Base-by-base conservation (phyloP, 129 eudicot genomes). In the Apium graveolens region DNA sequence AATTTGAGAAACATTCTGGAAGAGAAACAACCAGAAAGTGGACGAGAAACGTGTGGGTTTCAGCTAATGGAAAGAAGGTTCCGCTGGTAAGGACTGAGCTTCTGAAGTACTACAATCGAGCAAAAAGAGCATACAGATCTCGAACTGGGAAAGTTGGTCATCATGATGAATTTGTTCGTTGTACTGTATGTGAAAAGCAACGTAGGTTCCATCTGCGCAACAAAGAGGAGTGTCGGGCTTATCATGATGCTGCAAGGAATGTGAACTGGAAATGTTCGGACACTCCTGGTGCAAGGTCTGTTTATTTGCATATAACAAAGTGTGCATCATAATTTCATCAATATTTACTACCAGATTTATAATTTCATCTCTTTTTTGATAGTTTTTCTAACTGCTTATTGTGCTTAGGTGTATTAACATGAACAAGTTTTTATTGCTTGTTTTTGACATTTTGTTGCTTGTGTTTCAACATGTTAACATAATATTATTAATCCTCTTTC, bases 1-100 rank as follows among this genome's bases (percentile, higher is more conserved):
- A 93, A 53, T 91, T 91, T 85, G 96, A 88, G 84, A 91, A 88
- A 84, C 96, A 91, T 86, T 88, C 96, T 4, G 93, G 86, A 70
- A 88, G 93, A 84, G 96, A 91, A 86, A 81, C 88, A 24, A 81
- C 91, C 13, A 78, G 91, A 72, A 91, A 88, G 81, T 91, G 96
- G 96, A 91, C 85, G 82, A 85, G 83, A 75, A 85, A 85, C 45
- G 53, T 91, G 76, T 91, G 96, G 96, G 89, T 91, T 69, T 86
- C 86, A 75, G 83, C 81, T 76, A 80, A 91, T 79, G 96, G 92
- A 62, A 89, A 88, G 79, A 90, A 90, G 83, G 88, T 90, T 57
- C 91, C 96, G 9, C 73, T 90, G 60, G 79, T 62, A 7, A 90
- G 86, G 84, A 86, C 96, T 0, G 82, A 57, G 14, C 82, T 90